Evolutionary conservation across 768 basidiomycete species (phyloP), one percentile per base, ranked within the genome.

Genomic region (Mycena indigotica): DNA sequence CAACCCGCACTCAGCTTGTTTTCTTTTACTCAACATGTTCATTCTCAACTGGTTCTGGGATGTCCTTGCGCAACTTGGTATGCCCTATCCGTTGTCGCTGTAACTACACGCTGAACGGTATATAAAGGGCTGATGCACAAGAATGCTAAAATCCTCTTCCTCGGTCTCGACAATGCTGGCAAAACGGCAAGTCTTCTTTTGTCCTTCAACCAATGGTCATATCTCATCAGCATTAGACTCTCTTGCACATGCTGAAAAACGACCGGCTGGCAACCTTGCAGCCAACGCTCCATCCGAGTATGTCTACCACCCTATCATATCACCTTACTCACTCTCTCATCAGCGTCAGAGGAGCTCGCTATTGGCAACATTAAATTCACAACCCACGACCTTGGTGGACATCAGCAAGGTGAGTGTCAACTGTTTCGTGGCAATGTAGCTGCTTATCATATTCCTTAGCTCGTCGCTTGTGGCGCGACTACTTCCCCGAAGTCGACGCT

Each of bases 311-410:
- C 28, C 19, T 54, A 19, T 52, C 28, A 49, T 16, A 2, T 23
- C 17, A 10, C 16, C 17, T 56, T 35, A 19, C 24, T 53, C 54
- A 64, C 45, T 58, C n/a, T 49, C n/a, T 44, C 51, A 67, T 21
- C 65, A 99, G 96, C 97, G 21, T 98, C 97, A 45, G 97, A 99
- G 77, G 97, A 99, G 73, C 84, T 99, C 53, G 94, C 97, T 24
- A 98, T 98, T 72, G 97, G 97, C 55, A 97, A 95, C 70, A 92
- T 98, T 67, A 98, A 98, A 75, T 99, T 99, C 79, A 98, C 94
- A 24, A 98, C 97, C 0, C 95, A 97, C 66, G 97, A 99, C 73
- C 81, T 99, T 52, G 97, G 97, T 68, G 97, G 97, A 70, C 97
- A 98, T 78, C 88, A 90, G 72, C 96, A 98, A 73, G 95, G 95